Conservation (phyloP, 768 basidiomycete genomes). For the Rhodotorula diobovata region DNA sequence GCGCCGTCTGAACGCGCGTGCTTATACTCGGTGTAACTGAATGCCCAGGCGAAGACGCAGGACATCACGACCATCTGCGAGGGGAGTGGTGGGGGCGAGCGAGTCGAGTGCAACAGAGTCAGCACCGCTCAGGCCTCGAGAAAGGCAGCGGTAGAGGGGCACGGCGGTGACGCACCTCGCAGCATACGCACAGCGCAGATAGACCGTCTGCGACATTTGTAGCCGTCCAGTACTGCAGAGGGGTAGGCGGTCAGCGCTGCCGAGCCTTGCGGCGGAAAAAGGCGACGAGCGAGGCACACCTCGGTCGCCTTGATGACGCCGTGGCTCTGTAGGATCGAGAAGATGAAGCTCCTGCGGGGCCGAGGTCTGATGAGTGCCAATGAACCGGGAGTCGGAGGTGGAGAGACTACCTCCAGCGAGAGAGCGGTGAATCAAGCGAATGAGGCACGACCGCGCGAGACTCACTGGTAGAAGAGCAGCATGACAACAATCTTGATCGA, state of each 20-base stretch:
- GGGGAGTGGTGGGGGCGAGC: too few relatives aligned
- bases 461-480: slow-evolving; percentile 60
- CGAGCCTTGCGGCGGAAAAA: too few relatives aligned
- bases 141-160: slow-evolving; percentile 32
- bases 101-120: background rate
- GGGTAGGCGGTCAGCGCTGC: background rate
- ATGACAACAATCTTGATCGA: slow-evolving; percentile 35
- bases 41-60: slow-evolving; percentile 75
- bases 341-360: slow-evolving; percentile 61
- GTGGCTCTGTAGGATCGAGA: slow-evolving; percentile 59
- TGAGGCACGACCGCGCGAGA: background rate
- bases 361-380: too few relatives aligned
- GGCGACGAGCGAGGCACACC: background rate
- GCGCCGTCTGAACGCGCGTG: slow-evolving; percentile 41
- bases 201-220: slow-evolving; percentile 81
- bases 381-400: too few relatives aligned
- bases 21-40: slow-evolving; percentile 66
- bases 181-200: slow-evolving; percentile 71
- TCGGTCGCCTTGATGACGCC: slow-evolving; percentile 66
- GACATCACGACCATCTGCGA: slow-evolving; percentile 77
- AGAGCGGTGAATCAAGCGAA: too few relatives aligned
- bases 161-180: slow-evolving; percentile 58
- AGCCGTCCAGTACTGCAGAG: slow-evolving; percentile 64
- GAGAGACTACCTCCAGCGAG: too few relatives aligned
- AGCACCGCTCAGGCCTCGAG: too few relatives aligned